phyloP scores from a whole-genome alignment of 768 basidiomycete species.

The Lyophyllum decastes region DNA sequence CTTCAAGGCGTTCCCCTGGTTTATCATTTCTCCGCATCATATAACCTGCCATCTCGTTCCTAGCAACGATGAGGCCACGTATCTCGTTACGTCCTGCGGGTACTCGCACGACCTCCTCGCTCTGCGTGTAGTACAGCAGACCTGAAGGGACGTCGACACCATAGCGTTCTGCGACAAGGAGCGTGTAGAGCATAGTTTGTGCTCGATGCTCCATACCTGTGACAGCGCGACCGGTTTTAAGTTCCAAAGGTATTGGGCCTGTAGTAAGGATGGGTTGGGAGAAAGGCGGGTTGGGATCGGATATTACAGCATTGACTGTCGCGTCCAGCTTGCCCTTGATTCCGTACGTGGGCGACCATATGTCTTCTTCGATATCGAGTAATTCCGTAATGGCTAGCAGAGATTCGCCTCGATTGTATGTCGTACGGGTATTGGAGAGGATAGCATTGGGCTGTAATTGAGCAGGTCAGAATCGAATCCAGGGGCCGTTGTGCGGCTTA shows the following conservation, averaged over 20 bases:
- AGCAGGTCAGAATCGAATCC: neutral
- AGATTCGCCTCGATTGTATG: slow-evolving; percentile 44
- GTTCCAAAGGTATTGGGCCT: slow-evolving; percentile 81
- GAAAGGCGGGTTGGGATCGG: slow-evolving; percentile 39
- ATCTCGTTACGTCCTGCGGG: slow-evolving; percentile 82
- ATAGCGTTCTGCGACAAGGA: slow-evolving; percentile 91
- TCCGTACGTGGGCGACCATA: slow-evolving; percentile 95
- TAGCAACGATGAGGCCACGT: slow-evolving; percentile 72
- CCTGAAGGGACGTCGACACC: slow-evolving; percentile 79
- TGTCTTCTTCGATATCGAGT: slow-evolving; percentile 93
- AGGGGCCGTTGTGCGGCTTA: slow-evolving; percentile 22
- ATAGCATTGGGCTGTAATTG: slow-evolving; percentile 59
- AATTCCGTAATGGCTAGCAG: slow-evolving; percentile 73
- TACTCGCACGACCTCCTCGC: slow-evolving; percentile 83
- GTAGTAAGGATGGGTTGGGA: slow-evolving; percentile 24
- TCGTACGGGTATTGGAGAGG: slow-evolving; percentile 67
- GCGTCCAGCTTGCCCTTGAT: slow-evolving; percentile 96
- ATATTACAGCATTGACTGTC: slow-evolving; percentile 70
- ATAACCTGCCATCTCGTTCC: slow-evolving; percentile 85
- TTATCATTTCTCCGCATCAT: slow-evolving; percentile 55
- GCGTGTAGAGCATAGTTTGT: slow-evolving; percentile 96
- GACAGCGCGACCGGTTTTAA: slow-evolving; percentile 87
- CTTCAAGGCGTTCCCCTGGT: slow-evolving; percentile 9
- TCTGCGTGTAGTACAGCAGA: slow-evolving; percentile 92
- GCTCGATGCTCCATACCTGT: slow-evolving; percentile 91